These are phyloP conservation scores for Kluyveromyces sp. DNA, from an alignment of 1,139 yeast genomes.

Conservation along the genomic window DNA sequence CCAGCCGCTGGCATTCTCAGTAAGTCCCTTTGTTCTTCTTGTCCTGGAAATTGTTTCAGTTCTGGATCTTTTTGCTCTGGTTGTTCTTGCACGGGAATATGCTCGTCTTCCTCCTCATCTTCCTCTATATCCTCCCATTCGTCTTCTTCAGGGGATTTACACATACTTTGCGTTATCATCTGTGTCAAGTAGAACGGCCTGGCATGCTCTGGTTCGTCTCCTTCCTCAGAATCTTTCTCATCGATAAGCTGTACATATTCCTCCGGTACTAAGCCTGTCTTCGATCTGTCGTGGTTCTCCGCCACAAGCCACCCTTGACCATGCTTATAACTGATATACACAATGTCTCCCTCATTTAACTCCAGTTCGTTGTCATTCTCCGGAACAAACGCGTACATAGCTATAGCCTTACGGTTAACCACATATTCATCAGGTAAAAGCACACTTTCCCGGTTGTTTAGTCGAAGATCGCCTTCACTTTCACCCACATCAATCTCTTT, in stretches of 20 bases:
- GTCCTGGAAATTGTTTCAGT: no score
- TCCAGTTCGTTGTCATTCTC: constrained; percentile 90
- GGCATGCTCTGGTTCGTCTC: constrained; percentile 20
- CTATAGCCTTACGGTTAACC: constrained; percentile 60
- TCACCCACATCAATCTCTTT: constrained; percentile 7
- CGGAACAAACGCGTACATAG: constrained; percentile 81
- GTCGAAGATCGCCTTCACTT: constrained; percentile 25
- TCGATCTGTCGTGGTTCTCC: constrained; percentile 24
- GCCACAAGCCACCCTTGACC: constrained; percentile 99
- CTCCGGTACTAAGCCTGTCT: constrained; percentile 90
- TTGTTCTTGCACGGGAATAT: neutral
- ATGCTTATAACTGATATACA: constrained; percentile 83
- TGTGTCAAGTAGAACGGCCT: constrained; percentile 30
- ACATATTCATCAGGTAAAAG: constrained; percentile 28
- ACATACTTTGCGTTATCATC: constrained; percentile 23
- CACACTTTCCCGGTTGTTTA: constrained; percentile 33
- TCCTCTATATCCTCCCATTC: constrained; percentile 35
- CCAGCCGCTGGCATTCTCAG: no score
- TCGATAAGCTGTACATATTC: constrained; percentile 67
- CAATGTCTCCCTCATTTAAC: constrained; percentile 69
- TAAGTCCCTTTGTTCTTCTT: no score
- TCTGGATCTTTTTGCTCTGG: no score
- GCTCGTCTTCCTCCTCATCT: constrained; percentile 2
- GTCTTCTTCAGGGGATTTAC: constrained; percentile 20
- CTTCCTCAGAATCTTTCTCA: constrained; percentile 17